Evolutionary conservation across 352 stramenopile species (phyloP), one percentile per base, ranked within the genome.

Genomic region (Peronospora destructor): DNA sequence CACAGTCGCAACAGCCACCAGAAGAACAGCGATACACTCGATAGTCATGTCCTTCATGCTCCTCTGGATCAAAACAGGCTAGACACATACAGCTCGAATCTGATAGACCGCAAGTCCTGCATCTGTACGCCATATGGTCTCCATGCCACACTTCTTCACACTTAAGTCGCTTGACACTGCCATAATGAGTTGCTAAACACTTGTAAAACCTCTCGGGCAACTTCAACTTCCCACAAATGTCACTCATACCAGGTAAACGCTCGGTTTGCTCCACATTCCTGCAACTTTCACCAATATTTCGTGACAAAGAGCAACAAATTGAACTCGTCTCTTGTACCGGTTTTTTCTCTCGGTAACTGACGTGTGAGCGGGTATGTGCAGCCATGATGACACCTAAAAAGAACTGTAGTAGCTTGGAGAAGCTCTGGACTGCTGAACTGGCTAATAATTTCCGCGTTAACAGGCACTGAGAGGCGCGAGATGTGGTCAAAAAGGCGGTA

Each of bases 51-150:
- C 76, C 76, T 49, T 87, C 73, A 47, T 92, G 81, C 42, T 90
- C 72, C 3, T 77, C 66, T 1, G 78, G 76, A 52, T 92, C 75
- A 45, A 92, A 92, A 50, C 81, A 92, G 0, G 57, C 60, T 35
- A 92, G 52, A 56, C 81, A 92, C 81, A 92, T 92, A 59, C 81
- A 92, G 43, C 78, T 90, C 42, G 81, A 92, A 56, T 92, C 81
- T n/a, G 76, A 89, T 4, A 92, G 60, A 0, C 81, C 81, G 56
- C 81, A 92, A 9, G 81, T 92, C 3, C 75, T 62, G 48, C 81
- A 92, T 25, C 81, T 71, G 50, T 92, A 92, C 11, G 81, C 81
- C 76, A 92, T 92, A 60, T 92, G 81, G 59, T 90, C 78, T 37
- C 81, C 78, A 42, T 90, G 76, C 81, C 81, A 92, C n/a, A 92